These are phyloP conservation scores for Juglanconis oblonga DNA, from an alignment of 2,329 filamentous ascomycete species.

Conservation along the genomic window DNA sequence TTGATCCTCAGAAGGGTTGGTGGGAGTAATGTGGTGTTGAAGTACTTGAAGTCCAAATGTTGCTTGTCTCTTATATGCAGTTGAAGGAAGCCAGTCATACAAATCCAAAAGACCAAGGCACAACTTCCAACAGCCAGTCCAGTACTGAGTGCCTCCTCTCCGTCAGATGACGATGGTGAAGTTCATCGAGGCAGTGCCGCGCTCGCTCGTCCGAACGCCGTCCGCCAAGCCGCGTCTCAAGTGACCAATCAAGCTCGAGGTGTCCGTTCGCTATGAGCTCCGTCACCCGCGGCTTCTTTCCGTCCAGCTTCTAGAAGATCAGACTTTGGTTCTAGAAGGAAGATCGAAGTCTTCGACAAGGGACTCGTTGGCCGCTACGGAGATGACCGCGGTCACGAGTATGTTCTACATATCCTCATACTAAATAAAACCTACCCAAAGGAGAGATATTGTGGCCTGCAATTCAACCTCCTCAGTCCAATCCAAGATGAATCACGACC, in stretches of 20 bases:
- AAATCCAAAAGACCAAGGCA: no score
- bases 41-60: not conserved
- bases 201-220: not conserved
- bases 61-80: no score
- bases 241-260: not conserved
- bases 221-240: not conserved
- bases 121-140: not conserved
- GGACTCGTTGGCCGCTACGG: no score
- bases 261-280: not conserved
- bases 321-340: not conserved
- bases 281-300: not conserved
- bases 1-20: not conserved
- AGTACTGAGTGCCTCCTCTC: not conserved
- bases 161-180: not conserved
- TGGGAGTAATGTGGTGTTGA: not conserved
- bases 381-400: no score
- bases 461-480: no score
- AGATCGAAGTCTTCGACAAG: not conserved
- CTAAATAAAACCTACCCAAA: conserved; percentile 7
- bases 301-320: not conserved
- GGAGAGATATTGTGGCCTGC: no score
- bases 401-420: not conserved
- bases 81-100: no score
- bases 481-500: no score
- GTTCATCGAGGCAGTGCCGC: not conserved